Evolutionary conservation across 768 basidiomycete species (phyloP), one percentile per base, ranked within the genome.

Genomic region (Chalciporus chontae): DNA sequence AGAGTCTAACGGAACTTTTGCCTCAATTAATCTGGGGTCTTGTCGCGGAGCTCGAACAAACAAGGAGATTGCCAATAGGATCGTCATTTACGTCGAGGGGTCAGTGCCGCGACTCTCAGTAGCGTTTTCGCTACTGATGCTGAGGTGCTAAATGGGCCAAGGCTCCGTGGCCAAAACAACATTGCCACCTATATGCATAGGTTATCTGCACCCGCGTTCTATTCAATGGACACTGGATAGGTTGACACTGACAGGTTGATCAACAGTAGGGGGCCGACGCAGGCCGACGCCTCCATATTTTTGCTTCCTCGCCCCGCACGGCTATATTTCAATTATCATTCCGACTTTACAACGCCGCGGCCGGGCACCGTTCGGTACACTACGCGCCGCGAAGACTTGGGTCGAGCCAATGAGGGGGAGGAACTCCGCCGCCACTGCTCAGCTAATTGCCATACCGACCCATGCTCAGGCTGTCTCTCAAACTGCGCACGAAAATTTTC

Each of bases 11-110:
- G 64, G 65, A 60, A 62, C 61, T 44, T 57, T 40, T 47, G 55
- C 54, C 31, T 44, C 27, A 17, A 41, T 27, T 42, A 34, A 19
- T 47, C 27, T 13, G 36, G 36, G 32, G 39, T 36, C 41, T 14
- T 40, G 39, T 65, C 65, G 63, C 65, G 65, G 65, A 67, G 65
- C 65, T 67, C 63, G 53, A 67, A 59, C 52, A 32, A 37, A 7
- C 27, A 39, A 40, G 18, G 36, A 21, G 52, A 51, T 29, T 1
- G 5, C 27, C 9, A 55, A 49, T 45, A 10, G 40, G 24, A 53
- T 47, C 52, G 34, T 36, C 34, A 5, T 36, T 36, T 36, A 32
- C 32, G 32, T 32, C 14, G 32, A 32, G 4, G 32, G 32, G 32
- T 2, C 5, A 11, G 11, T 29, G 27, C 36, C 17, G n/a, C n/a